A percentile compares a stretch with the other conserved stretches of the same genome.
phyloP scores from a whole-genome alignment of 1,284 basidiomycete genomes.

The Boletus mariae region DNA sequence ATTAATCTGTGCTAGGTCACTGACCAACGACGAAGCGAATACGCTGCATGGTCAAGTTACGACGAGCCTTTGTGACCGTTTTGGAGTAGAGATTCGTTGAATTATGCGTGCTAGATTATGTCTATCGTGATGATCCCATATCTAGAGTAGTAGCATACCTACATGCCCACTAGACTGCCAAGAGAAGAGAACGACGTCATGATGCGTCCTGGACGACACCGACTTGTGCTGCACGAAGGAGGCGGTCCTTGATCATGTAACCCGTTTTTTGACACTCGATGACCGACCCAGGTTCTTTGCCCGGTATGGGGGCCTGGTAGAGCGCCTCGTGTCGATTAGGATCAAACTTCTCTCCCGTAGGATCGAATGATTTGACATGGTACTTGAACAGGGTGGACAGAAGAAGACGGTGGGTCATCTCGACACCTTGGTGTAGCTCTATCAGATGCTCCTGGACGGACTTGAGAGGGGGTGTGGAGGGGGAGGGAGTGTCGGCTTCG shows the following conservation, averaged over 20 bases:
- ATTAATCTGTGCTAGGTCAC: slow-evolving; percentile 49
- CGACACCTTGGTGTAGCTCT: slow-evolving; percentile 82
- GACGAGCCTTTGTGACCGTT: slow-evolving; percentile 50
- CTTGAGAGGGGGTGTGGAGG: slow-evolving; percentile 42
- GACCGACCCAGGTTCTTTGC: slow-evolving; percentile 85
- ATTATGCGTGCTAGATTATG: slow-evolving; percentile 34
- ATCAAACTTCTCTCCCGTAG: slow-evolving; percentile 90
- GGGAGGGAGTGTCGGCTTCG: slow-evolving; percentile 27
- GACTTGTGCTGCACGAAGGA: slow-evolving; percentile 93
- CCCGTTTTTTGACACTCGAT: slow-evolving; percentile 91
- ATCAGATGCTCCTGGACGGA: slow-evolving; percentile 58
- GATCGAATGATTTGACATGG: slow-evolving; percentile 89
- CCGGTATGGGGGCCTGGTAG: slow-evolving; percentile 89
- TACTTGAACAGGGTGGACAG: slow-evolving; percentile 89
- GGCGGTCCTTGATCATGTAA: slow-evolving; percentile 89
- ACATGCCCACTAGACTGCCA: slow-evolving; percentile 4
- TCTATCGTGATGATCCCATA: slow-evolving; percentile 28
- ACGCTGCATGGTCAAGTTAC: slow-evolving; percentile 62
- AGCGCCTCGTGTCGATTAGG: slow-evolving; percentile 94
- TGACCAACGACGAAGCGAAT: slow-evolving; percentile 91
- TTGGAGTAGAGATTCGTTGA: slow-evolving; percentile 78
- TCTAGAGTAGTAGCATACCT: slow-evolving; percentile 22
- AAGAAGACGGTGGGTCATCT: slow-evolving; percentile 88
- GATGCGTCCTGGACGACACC: slow-evolving; percentile 82
- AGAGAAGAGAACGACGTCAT: slow-evolving; percentile 31